These are phyloP conservation scores for Parathielavia appendiculata DNA, from an alignment of 495 filamentous ascomycete species.

Conservation along the genomic window DNA sequence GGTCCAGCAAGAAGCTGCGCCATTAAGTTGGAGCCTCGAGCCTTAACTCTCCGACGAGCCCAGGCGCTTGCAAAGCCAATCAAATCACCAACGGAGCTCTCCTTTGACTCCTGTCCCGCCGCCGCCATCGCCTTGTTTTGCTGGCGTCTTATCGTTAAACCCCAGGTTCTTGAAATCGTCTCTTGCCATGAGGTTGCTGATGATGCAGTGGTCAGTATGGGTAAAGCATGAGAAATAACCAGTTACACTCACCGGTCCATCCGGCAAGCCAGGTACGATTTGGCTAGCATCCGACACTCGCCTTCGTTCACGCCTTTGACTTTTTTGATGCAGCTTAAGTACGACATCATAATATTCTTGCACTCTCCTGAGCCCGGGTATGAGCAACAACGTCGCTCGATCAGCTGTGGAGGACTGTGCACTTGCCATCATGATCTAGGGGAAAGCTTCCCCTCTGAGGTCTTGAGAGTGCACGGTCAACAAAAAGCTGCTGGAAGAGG, in stretches of 20 bases:
- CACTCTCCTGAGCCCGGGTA: conserved; percentile 65
- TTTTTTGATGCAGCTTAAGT: conserved; percentile 78
- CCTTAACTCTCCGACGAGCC: too few relatives aligned
- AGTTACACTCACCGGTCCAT: conserved; percentile 72
- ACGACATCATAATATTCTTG: conserved; percentile 76
- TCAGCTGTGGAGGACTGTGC: background rate
- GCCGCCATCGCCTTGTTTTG: conserved; percentile 9
- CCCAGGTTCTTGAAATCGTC: conserved; percentile 93
- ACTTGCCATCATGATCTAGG: conserved; percentile 85
- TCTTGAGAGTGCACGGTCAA: conserved; percentile 38
- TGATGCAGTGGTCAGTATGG: background rate
- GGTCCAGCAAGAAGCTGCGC: background rate
- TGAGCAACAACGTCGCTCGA: conserved; percentile 4
- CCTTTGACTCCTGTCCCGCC: conserved; percentile 40
- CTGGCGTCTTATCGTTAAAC: conserved; percentile 41
- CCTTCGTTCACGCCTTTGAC: conserved; percentile 77
- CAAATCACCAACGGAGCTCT: conserved; percentile 40
- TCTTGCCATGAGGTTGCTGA: conserved; percentile 88
- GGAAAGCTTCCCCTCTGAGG: conserved; percentile 96
- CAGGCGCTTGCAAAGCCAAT: background rate
- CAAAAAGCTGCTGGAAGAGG: conserved; percentile 2
- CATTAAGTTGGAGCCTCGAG: too few relatives aligned
- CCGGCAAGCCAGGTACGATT: conserved; percentile 80
- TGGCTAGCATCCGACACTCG: conserved; percentile 77
- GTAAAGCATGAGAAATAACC: background rate